These are phyloP conservation scores for Somion occarium DNA, from an alignment of 1,284 basidiomycete genomes.

Conservation along the genomic window DNA sequence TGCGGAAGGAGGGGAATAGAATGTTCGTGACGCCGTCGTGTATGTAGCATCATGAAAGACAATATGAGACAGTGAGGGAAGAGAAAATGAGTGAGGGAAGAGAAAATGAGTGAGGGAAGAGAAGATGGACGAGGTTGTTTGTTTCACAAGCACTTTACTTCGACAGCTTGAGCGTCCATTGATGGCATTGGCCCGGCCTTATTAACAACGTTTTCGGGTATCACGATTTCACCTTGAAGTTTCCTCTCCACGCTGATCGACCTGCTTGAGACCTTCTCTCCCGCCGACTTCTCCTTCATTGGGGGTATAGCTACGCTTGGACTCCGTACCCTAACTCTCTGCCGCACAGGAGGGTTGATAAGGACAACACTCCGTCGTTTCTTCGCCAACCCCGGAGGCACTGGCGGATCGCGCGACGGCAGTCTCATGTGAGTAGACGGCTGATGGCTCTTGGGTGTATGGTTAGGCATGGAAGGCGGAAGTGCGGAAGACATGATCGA, in stretches of 20 bases:
- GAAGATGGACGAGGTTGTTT: no score
- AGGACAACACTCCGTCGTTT: conserved; percentile 16
- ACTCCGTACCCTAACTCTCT: background rate
- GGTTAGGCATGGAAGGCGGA: conserved; percentile 2
- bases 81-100: no score
- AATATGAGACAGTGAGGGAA: no score
- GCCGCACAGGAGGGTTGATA: background rate
- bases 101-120: no score
- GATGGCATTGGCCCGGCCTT: no score
- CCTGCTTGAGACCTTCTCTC: background rate
- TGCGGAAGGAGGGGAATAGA: no score
- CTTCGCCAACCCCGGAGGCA: conserved; percentile 25
- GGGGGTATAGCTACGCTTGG: background rate
- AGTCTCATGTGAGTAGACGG: conserved; percentile 23
- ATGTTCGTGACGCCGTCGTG: no score
- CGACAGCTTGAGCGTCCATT: no score
- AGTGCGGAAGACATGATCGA: conserved; percentile 3
- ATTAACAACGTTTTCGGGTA: no score
- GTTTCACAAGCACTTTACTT: no score
- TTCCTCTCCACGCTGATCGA: background rate
- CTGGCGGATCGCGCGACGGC: conserved; percentile 22
- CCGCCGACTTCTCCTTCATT: background rate
- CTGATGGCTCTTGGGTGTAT: conserved; percentile 5
- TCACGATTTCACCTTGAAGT: no score
- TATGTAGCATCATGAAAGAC: no score